phyloP scores from a whole-genome alignment of 345 rosid species.

The Passiflora organensis region DNA sequence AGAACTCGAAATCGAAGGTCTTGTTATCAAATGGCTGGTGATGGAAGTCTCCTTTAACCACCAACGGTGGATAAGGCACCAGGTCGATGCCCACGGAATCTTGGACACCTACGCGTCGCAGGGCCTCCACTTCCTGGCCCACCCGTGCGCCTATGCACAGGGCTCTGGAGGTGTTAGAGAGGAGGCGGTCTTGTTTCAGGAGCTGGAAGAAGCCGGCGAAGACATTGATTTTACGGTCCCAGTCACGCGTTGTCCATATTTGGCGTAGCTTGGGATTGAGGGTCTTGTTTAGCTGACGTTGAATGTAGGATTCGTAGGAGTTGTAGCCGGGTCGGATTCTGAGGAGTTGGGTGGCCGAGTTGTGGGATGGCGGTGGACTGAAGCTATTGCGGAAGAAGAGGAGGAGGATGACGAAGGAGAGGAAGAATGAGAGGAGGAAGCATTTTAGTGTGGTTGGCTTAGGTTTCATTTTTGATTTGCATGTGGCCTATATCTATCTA shows the following conservation, averaged over 20 bases:
- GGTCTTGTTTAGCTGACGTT: conserved; percentile 94
- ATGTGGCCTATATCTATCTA: too few relatives aligned
- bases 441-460: conserved; percentile 25
- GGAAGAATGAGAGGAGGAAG: conserved; percentile 31
- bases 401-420: conserved; percentile 35
- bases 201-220: conserved; percentile 54
- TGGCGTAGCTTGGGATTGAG: conserved; percentile 70
- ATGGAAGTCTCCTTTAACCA: conserved; percentile 73
- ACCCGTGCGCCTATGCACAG: conserved; percentile 81
- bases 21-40: conserved; percentile 62
- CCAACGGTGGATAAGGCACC: conserved; percentile 79
- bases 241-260: conserved; percentile 82
- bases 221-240: conserved; percentile 76
- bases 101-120: conserved; percentile 50
- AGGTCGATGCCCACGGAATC: conserved; percentile 84
- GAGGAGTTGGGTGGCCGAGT: conserved; percentile 15
- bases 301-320: conserved; percentile 77
- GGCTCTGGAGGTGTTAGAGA: conserved; percentile 53
- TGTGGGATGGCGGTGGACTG: neutral
- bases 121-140: conserved; percentile 94
- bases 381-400: conserved; percentile 31
- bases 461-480: conserved; percentile 10
- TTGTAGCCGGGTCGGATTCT: conserved; percentile 66
- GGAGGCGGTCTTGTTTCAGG: conserved; percentile 30
- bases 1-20: conserved; percentile 78